phyloP scores from a whole-genome alignment of 345 rosid species.

The Syzygium oleosum region DNA sequence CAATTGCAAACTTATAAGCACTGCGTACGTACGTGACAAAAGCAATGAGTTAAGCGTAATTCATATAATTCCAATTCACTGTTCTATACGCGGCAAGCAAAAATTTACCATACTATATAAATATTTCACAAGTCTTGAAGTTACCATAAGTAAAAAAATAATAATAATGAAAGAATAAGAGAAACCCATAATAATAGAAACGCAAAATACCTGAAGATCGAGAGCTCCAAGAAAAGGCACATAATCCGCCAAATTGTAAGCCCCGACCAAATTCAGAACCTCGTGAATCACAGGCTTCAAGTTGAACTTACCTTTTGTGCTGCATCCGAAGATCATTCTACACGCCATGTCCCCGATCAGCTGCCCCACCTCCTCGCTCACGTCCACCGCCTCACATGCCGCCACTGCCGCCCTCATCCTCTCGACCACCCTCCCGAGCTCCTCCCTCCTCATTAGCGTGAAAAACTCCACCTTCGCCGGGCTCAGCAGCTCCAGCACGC shows the following conservation, averaged over 20 bases:
- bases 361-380: background rate
- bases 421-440: background rate
- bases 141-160: too few species aligned
- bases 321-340: background rate
- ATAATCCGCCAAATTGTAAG: background rate
- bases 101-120: too few species aligned
- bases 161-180: too few species aligned
- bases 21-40: too few species aligned
- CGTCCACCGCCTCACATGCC: background rate
- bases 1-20: too few species aligned
- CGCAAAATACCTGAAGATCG: background rate
- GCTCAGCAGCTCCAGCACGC: slow-evolving; percentile 12
- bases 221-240: background rate
- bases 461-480: slow-evolving; percentile 13
- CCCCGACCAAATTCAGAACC: background rate
- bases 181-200: too few species aligned
- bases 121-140: too few species aligned
- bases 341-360: background rate
- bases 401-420: background rate
- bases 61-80: too few species aligned
- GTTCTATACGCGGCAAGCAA: too few species aligned
- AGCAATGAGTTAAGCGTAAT: too few species aligned
- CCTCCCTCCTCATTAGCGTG: slow-evolving; percentile 4
- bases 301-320: background rate
- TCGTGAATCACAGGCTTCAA: background rate